These are phyloP conservation scores for Diaporthe sp. DNA, from an alignment of 2,329 filamentous ascomycete species.

Conservation along the genomic window DNA sequence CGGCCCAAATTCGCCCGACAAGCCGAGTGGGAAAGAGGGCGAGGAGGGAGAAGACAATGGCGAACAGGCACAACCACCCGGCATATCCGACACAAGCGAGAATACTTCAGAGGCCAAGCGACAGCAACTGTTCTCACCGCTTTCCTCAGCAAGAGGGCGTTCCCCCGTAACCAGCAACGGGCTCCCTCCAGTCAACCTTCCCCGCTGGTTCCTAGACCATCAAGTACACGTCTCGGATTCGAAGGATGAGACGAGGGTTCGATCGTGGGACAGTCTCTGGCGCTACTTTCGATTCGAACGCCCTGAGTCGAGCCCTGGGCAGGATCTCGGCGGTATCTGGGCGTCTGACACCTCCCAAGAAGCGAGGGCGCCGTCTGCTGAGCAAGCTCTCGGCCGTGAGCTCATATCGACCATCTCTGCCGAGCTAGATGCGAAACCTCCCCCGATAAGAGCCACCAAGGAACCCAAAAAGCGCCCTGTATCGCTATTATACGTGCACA, in stretches of 20 bases:
- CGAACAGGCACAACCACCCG: constrained; percentile 35
- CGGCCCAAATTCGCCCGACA: constrained; percentile 29
- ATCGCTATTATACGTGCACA: constrained; percentile 51
- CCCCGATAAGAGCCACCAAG: constrained; percentile 39
- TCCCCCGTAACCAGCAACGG: constrained; percentile 21
- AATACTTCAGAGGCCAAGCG: constrained; percentile 27
- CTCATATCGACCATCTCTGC: constrained; percentile 49
- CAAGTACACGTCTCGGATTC: constrained; percentile 59
- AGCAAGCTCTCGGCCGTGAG: constrained; percentile 46
- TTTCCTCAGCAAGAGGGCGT: constrained; percentile 19
- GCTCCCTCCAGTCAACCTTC: constrained; percentile 66
- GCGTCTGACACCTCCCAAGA: constrained; percentile 32
- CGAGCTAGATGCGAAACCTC: constrained; percentile 46
- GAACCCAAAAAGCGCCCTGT: constrained; percentile 49
- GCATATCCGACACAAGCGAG: constrained; percentile 33
- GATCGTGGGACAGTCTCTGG: constrained; percentile 36
- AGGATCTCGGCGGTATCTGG: constrained; percentile 32
- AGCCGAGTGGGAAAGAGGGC: constrained; percentile 31
- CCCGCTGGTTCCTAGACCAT: constrained; percentile 66
- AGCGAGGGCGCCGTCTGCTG: constrained; percentile 42
- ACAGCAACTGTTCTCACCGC: constrained; percentile 33
- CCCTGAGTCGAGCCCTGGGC: constrained; percentile 16
- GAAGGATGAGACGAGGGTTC: constrained; percentile 41
- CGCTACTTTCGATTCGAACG: constrained; percentile 2
- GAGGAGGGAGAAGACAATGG: constrained; percentile 33